Base-by-base conservation (phyloP, 371 early-diverging fungal genomes). In the Lichtheimia ornata region DNA sequence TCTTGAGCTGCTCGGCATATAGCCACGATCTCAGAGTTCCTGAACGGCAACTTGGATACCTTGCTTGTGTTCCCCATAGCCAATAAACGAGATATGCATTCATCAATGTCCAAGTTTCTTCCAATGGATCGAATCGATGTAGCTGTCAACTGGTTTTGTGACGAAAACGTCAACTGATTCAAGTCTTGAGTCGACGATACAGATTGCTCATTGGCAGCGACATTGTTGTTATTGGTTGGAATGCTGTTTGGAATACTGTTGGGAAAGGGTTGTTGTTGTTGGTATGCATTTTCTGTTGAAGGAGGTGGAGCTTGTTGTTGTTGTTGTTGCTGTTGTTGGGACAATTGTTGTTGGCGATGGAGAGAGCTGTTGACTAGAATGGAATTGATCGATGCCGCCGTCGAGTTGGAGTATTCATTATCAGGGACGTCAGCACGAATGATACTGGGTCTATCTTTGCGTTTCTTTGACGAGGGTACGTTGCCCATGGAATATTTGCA, bases 1-100 rank as follows among this genome's bases (percentile, higher is more conserved):
- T 94, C 94, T 50, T 93, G 85, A n/a, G 93, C 88, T 28, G 84
- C 77, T 28, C 82, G 88, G 73, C 96, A 96, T 58, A 98, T 86
- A 17, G 81, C 86, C n/a, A 81, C 71, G 57, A 99, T 93, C 72
- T 97, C 97, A 18, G 84, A 79, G 69, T 87, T 91, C 64, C 87
- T 88, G 18, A 91, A 71, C 58, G 87, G 87, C 22, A 90, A 76
- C 71, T 90, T 93, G 43, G 81, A 79, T 18, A 89, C 74, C 56
- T 89, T 90, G 35, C 83, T 84, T 59, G 82, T 79, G 65, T 83
- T 81, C 18, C 93, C 90, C 6, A 85, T 88, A 42, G 86, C 86
- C 18, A 92, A 66, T 14, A 96, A 74, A 59, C 92, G 81, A 53
- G 82, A 71, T 53, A 95, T 94, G 69, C 92, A 88, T 62, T 93